Conservation (phyloP, 2,329 filamentous ascomycete species). For the Colletotrichum navitas region DNA sequence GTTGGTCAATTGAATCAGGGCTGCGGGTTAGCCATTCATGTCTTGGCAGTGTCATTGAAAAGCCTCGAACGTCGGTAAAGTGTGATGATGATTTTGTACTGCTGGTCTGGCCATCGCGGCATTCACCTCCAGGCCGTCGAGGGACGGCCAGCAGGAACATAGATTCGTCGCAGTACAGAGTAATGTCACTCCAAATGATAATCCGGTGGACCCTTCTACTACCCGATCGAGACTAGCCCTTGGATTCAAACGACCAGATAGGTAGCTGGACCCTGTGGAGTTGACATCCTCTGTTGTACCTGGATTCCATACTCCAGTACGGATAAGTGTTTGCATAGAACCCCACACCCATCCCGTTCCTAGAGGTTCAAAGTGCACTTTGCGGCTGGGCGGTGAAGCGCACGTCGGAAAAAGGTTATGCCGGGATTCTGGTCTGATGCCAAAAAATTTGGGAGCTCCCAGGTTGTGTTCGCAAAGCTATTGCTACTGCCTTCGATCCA, state of each 20-base stretch:
- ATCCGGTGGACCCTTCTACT: conserved; percentile 1
- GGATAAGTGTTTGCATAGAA: conserved; percentile 12
- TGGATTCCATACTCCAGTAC: too few species aligned
- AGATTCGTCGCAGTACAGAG: neutral
- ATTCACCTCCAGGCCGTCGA: neutral
- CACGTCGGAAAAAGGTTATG: conserved; percentile 21
- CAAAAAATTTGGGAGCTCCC: conserved; percentile 40
- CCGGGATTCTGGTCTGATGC: conserved; percentile 26
- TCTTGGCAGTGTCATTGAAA: neutral
- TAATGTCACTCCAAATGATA: neutral
- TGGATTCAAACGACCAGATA: neutral
- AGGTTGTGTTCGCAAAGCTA: conserved; percentile 6
- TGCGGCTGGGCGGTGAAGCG: neutral
- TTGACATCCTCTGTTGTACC: conserved; percentile 9
- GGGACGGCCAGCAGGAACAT: neutral
- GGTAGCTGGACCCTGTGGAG: conserved; percentile 26
- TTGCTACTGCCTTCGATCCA: neutral
- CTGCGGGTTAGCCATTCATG: neutral
- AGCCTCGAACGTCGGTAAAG: neutral
- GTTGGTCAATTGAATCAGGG: neutral
- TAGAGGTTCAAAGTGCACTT: neutral
- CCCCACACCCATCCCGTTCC: neutral
- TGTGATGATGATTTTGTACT: too few species aligned
- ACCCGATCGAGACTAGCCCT: conserved; percentile 18
- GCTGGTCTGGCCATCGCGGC: neutral